Evolutionary conservation across 352 stramenopile species (phyloP).

Genomic region (Phytopythium boreale): DNA sequence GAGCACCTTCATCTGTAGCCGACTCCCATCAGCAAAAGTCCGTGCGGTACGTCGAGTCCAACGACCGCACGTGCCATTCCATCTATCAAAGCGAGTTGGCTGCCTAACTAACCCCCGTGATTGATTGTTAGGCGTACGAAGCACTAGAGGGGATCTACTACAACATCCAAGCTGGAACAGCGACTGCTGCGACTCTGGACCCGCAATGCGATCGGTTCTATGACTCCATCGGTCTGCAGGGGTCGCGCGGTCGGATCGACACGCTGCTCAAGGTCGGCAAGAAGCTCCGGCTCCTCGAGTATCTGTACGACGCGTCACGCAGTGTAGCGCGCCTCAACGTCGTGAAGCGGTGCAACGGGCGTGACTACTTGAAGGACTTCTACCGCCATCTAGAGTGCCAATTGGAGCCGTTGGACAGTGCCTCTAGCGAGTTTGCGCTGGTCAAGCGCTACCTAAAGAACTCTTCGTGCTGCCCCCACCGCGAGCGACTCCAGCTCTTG

Average conservation of each 20-base stretch:
- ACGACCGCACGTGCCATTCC: neutral
- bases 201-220: conserved; percentile 33
- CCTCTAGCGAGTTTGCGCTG: conserved; percentile 22
- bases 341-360: conserved; percentile 15
- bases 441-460: conserved; percentile 41
- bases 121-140: conserved; percentile 23
- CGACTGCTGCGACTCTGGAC: conserved; percentile 15
- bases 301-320: conserved; percentile 17
- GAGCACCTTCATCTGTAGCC: too few species aligned
- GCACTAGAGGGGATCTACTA: conserved; percentile 32
- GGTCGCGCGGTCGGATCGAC: conserved; percentile 24
- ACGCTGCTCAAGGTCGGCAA: conserved; percentile 36
- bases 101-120: neutral
- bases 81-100: neutral
- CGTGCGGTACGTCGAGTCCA: neutral
- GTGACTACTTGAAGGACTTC: conserved; percentile 32
- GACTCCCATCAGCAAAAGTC: neutral
- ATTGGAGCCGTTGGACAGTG: conserved; percentile 20
- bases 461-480: conserved; percentile 33
- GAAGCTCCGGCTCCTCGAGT: conserved; percentile 30
- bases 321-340: conserved; percentile 21
- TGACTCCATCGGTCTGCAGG: conserved; percentile 26
- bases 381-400: conserved; percentile 26
- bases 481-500: conserved; percentile 23
- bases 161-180: conserved; percentile 15